Conservation (phyloP, 495 filamentous ascomycete species). For the Platismatia glauca region DNA sequence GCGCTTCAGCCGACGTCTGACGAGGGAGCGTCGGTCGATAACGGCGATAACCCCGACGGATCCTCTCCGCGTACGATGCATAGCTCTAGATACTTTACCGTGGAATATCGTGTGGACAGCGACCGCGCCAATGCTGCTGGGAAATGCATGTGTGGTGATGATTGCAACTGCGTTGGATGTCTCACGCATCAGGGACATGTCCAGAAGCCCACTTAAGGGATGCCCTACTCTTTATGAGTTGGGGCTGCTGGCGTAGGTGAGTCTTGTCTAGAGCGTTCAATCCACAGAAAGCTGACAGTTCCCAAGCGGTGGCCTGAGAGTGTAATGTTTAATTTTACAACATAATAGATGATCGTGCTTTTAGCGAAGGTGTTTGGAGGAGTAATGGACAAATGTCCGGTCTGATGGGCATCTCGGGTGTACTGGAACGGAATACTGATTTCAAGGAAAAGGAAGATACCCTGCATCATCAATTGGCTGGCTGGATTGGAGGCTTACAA, state of each 20-base stretch:
- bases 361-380: constrained; percentile 4
- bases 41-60: neutral
- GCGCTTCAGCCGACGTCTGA: neutral
- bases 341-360: neutral
- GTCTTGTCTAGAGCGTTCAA: neutral
- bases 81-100: constrained; percentile 36
- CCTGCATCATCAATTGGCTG: neutral
- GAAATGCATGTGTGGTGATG: constrained; percentile 42
- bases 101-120: constrained; percentile 38
- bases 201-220: constrained; percentile 20
- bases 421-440: neutral
- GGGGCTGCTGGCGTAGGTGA: neutral
- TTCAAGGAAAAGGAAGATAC: constrained; percentile 10
- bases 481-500: neutral
- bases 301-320: neutral
- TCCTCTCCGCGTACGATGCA: neutral
- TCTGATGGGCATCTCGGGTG: neutral
- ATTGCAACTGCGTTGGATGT: constrained; percentile 44
- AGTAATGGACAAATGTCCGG: neutral
- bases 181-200: constrained; percentile 43
- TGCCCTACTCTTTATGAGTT: neutral
- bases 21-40: neutral
- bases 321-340: neutral
- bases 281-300: neutral
- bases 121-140: constrained; percentile 38